phyloP scores from a whole-genome alignment of 371 early-diverging fungal species.

The Coelomomyces lativittatus region DNA sequence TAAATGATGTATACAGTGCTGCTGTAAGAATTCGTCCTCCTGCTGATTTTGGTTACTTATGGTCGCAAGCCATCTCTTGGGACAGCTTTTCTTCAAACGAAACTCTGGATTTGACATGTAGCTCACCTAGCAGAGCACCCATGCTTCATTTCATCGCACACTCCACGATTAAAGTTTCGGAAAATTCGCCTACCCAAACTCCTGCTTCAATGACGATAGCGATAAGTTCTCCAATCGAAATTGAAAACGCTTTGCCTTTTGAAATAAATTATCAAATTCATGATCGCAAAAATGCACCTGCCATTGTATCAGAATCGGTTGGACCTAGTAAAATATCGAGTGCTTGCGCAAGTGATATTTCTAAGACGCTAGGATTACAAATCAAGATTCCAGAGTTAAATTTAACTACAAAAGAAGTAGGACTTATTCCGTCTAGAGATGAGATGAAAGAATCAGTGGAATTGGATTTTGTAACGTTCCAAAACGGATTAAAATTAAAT shows the following conservation, averaged over 20 bases:
- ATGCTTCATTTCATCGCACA: no score
- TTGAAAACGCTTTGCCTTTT: conserved; percentile 87
- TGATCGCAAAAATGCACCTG: conserved; percentile 30
- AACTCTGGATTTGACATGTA: conserved; percentile 4
- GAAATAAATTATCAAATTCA: conserved; percentile 57
- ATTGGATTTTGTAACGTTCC: no score
- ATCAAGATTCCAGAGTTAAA: conserved; percentile 55
- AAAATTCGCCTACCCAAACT: conserved; percentile 14
- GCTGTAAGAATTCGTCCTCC: conserved; percentile 64
- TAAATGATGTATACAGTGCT: conserved; percentile 60
- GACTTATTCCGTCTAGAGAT: not conserved
- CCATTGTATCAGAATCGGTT: conserved; percentile 33
- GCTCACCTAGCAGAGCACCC: not conserved
- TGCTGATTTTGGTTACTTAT: conserved; percentile 57
- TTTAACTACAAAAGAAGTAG: not conserved
- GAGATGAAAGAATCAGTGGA: not conserved
- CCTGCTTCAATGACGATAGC: conserved; percentile 54
- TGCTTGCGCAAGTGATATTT: conserved; percentile 67
- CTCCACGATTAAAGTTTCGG: no score
- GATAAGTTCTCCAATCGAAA: conserved; percentile 70
- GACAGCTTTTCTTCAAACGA: conserved; percentile 22
- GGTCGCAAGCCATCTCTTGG: conserved; percentile 57
- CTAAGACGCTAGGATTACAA: conserved; percentile 55
- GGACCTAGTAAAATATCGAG: conserved; percentile 46
- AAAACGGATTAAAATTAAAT: no score